These are phyloP conservation scores for Erythrobasidium hasegawianum DNA, from an alignment of 1,284 basidiomycete genomes.

Conservation along the genomic window DNA sequence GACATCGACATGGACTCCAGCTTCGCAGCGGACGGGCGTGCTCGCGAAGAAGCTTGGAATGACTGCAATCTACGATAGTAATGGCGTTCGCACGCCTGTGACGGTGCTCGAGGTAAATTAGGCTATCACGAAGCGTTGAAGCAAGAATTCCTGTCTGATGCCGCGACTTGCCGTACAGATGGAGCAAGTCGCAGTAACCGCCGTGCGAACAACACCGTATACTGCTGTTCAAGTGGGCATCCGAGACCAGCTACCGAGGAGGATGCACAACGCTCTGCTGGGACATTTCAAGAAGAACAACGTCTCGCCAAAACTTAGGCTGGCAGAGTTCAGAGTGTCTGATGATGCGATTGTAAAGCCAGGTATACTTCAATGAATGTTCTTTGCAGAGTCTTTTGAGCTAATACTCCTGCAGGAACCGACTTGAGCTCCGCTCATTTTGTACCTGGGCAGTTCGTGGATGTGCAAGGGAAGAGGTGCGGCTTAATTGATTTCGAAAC, in stretches of 20 bases:
- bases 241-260: conserved; percentile 64
- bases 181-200: conserved; percentile 33
- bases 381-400: not conserved
- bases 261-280: conserved; percentile 66
- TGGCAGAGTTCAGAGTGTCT: conserved; percentile 86
- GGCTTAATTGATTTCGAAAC: too few species aligned
- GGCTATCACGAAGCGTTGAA: not conserved
- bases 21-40: conserved; percentile 72
- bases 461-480: conserved; percentile 86
- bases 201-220: conserved; percentile 55
- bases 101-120: conserved; percentile 85
- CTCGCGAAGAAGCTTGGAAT: conserved; percentile 95
- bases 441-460: conserved; percentile 94
- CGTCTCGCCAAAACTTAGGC: conserved; percentile 77
- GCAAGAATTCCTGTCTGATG: not conserved
- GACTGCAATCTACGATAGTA: conserved; percentile 87
- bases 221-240: conserved; percentile 83
- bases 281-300: conserved; percentile 83
- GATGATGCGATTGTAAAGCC: conserved; percentile 45
- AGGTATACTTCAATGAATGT: not conserved
- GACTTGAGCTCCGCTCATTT: conserved; percentile 88
- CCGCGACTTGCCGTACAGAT: conserved; percentile 2
- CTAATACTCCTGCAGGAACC: conserved; percentile 70
- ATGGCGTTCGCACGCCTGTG: conserved; percentile 80
- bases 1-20: conserved; percentile 32